Conservation (phyloP, 2,329 filamentous ascomycete species). For the Cladophialophora immunda region DNA sequence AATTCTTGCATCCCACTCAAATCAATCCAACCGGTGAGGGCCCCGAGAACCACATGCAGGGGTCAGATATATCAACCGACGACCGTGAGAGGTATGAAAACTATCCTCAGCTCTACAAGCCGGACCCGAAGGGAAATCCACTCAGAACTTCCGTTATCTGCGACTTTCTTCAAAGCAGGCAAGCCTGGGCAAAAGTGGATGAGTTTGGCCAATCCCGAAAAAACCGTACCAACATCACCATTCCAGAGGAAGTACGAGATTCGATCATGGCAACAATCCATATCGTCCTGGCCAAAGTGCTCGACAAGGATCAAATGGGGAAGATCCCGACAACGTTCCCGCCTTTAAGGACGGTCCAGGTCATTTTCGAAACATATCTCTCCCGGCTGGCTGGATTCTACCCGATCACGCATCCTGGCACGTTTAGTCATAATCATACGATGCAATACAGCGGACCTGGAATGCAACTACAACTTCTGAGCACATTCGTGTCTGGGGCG, state of each 20-base stretch:
- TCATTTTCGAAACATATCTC: background rate
- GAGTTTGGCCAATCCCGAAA: background rate
- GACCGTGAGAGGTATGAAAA: background rate
- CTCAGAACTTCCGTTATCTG: slow-evolving; percentile 12
- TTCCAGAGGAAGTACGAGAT: slow-evolving; percentile 11
- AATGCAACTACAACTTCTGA: background rate
- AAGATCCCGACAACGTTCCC: slow-evolving; percentile 10
- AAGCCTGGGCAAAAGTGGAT: background rate
- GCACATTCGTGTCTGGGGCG: background rate
- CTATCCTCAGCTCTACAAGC: slow-evolving; percentile 12
- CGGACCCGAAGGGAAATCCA: slow-evolving; percentile 6
- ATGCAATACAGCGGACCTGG: background rate
- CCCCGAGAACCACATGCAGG: background rate
- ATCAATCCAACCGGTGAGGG: background rate
- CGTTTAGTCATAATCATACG: background rate
- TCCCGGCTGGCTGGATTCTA: background rate
- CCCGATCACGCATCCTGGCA: background rate
- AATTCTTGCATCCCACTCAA: background rate
- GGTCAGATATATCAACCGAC: background rate
- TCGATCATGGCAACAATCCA: slow-evolving; percentile 14
- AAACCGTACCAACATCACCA: background rate
- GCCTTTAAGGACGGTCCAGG: background rate
- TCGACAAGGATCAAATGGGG: slow-evolving; percentile 12
- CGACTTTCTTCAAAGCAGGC: slow-evolving; percentile 8
- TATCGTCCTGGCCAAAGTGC: slow-evolving; percentile 14